Evolutionary conservation across 2,329 filamentous ascomycete species (phyloP).

Genomic region (Colletotrichum tanaceti): DNA sequence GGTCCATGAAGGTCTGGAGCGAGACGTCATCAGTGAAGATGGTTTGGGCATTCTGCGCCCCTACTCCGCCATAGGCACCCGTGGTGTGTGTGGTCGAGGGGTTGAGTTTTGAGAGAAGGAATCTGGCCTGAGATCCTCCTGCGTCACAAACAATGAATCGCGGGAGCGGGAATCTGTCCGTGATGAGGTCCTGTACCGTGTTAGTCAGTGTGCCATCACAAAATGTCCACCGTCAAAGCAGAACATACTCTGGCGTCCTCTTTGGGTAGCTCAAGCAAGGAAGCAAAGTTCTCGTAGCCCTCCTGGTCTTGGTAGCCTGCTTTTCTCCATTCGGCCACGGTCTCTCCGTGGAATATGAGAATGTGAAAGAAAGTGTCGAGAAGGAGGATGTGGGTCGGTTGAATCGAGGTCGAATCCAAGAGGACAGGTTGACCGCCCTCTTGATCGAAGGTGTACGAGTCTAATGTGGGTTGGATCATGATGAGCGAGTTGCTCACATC

Average conservation of each 20-base stretch:
- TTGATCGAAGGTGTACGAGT: conserved; percentile 97
- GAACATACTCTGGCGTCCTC: conserved; percentile 88
- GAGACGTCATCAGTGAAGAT: conserved; percentile 99
- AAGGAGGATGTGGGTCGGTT: conserved; percentile 90
- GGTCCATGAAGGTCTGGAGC: conserved; percentile 98
- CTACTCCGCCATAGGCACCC: conserved; percentile 88
- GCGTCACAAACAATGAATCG: conserved; percentile 99
- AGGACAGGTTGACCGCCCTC: conserved; percentile 94
- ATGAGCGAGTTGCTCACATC: conserved; percentile 96
- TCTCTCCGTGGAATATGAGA: conserved; percentile 98
- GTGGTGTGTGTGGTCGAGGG: conserved; percentile 97
- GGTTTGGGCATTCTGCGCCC: conserved; percentile 88
- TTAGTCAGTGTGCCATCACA: conserved; percentile 37
- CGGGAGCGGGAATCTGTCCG: conserved; percentile 96
- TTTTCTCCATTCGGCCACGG: conserved; percentile 97
- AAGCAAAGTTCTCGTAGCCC: conserved; percentile 95
- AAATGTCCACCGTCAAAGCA: background rate
- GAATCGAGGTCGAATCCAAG: conserved; percentile 95
- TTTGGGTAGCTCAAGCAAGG: conserved; percentile 90
- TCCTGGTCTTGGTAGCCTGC: conserved; percentile 98
- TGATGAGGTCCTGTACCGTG: conserved; percentile 82
- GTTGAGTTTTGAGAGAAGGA: conserved; percentile 96
- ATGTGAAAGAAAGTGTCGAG: conserved; percentile 99
- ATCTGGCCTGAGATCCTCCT: conserved; percentile 84
- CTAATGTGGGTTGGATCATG: conserved; percentile 98